Evolutionary conservation across 176 grass and related monocot species (phyloP).

Genomic region (Oryza coarctata): DNA sequence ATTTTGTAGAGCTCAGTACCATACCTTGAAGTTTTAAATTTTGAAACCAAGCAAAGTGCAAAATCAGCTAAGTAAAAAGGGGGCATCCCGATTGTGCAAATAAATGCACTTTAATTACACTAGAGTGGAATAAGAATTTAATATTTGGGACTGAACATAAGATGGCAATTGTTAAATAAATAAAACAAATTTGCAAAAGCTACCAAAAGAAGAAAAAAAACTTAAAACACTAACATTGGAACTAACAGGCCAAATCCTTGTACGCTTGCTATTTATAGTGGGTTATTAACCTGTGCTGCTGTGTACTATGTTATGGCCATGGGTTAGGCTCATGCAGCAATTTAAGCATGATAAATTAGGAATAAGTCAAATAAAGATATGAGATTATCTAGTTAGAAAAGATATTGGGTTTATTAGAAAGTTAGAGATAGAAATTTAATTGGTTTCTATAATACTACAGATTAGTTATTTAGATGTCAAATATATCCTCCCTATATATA

Average conservation of each 20-base stretch:
- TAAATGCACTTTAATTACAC: conserved; percentile 7
- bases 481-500: too few species aligned
- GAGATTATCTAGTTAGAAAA: too few species aligned
- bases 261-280: background rate
- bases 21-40: background rate
- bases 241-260: background rate
- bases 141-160: background rate
- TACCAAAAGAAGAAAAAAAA: background rate
- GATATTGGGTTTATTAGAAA: too few species aligned
- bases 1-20: background rate
- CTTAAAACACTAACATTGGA: background rate
- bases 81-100: background rate
- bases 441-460: too few species aligned
- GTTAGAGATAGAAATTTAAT: too few species aligned
- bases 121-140: background rate
- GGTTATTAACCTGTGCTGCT: background rate
- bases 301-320: too few species aligned
- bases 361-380: too few species aligned
- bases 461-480: too few species aligned
- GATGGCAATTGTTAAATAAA: background rate
- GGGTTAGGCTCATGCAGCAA: too few species aligned
- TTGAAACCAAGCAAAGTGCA: conserved; percentile 13
- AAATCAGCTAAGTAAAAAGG: background rate
- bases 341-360: too few species aligned
- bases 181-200: background rate